Percentiles rank a stretch among this genome's conserved stretches.
Evolutionary conservation across 176 grass and related monocot species (phyloP).

Genomic region (Chloris gayana): DNA sequence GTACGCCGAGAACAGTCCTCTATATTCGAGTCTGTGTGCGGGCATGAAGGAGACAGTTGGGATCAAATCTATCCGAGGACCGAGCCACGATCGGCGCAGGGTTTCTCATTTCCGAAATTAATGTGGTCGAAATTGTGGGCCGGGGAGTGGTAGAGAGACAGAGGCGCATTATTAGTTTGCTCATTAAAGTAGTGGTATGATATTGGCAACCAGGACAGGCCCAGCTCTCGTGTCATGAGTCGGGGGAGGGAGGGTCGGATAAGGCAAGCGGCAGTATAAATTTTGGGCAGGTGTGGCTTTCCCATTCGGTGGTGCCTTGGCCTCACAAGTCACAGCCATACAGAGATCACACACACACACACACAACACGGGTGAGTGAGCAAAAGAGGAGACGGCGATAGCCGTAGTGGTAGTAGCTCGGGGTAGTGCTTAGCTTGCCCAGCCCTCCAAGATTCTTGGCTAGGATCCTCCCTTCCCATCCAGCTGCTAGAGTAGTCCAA

Average conservation of each 20-base stretch:
- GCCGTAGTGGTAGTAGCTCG: neutral
- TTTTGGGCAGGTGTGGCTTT: constrained; percentile 55
- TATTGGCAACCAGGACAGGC: constrained; percentile 39
- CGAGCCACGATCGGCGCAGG: neutral
- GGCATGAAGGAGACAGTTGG: constrained; percentile 58
- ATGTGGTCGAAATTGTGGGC: constrained; percentile 36
- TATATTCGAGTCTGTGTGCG: constrained; percentile 29
- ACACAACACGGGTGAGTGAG: neutral
- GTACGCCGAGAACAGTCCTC: constrained; percentile 26
- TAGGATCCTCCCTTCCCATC: neutral
- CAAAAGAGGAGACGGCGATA: constrained; percentile 17
- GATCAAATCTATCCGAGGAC: constrained; percentile 25
- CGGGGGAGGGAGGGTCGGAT: constrained; percentile 1
- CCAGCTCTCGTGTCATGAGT: constrained; percentile 11
- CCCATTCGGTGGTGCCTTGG: constrained; percentile 54
- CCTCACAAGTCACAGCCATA: constrained; percentile 57
- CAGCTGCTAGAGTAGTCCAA: neutral
- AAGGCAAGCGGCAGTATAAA: constrained; percentile 44
- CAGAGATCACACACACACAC: constrained; percentile 24
- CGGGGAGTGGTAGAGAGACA: neutral
- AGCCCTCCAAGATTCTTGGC: constrained; percentile 17
- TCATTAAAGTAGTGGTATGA: constrained; percentile 26
- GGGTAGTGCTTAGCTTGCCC: neutral
- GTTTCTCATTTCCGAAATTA: neutral
- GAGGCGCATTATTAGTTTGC: neutral